phyloP scores from a whole-genome alignment of 257 asterid species.

The Verbascum thapsus region DNA sequence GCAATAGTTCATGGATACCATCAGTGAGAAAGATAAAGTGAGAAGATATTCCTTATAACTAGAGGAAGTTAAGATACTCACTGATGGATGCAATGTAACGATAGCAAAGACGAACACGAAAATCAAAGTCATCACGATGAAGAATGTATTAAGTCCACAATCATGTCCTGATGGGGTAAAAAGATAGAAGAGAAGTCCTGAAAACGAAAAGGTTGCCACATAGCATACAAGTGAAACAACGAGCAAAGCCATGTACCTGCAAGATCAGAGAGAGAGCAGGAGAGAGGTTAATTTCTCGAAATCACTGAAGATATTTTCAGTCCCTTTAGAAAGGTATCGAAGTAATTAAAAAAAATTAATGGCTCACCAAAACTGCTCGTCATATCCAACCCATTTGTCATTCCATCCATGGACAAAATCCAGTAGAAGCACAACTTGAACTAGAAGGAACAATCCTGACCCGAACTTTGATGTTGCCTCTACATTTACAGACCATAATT shows the following conservation, averaged over 20 bases:
- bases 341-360: conserved; percentile 8
- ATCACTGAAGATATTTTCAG: background rate
- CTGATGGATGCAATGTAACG: conserved; percentile 83
- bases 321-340: background rate
- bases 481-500: conserved; percentile 45
- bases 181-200: conserved; percentile 83
- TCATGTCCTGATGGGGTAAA: conserved; percentile 90
- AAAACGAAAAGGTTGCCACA: conserved; percentile 68
- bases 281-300: conserved; percentile 9
- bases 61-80: conserved; percentile 42
- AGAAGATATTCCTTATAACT: background rate
- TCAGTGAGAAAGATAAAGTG: background rate
- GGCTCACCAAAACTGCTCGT: conserved; percentile 85
- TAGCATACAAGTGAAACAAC: conserved; percentile 86
- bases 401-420: conserved; percentile 96
- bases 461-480: conserved; percentile 92
- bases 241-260: conserved; percentile 87
- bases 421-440: conserved; percentile 89
- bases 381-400: conserved; percentile 96
- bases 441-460: conserved; percentile 88
- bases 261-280: conserved; percentile 16
- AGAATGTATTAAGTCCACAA: conserved; percentile 91
- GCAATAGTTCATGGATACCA: conserved; percentile 4
- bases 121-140: conserved; percentile 71
- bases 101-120: conserved; percentile 69